These are phyloP conservation scores for Fusarium solani-melongenae DNA, from an alignment of 2,329 filamentous ascomycete genomes.

Conservation along the genomic window DNA sequence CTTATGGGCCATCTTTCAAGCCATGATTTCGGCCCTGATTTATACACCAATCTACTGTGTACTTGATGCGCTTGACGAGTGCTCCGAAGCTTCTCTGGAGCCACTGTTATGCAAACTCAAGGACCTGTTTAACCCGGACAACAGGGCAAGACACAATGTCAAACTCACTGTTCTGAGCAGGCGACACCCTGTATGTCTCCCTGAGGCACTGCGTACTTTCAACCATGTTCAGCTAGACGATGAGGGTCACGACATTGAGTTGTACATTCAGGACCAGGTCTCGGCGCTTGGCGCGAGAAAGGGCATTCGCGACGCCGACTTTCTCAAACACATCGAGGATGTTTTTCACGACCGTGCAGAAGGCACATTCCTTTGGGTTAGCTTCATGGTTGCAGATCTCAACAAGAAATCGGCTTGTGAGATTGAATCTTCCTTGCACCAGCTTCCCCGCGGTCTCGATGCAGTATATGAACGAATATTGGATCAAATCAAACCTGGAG, in stretches of 20 bases:
- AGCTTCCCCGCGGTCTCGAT: conserved; percentile 14
- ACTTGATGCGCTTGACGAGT: conserved; percentile 24
- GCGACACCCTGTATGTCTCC: conserved; percentile 1
- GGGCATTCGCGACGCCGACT: not conserved
- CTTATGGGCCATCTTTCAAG: conserved; percentile 16
- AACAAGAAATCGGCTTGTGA: not conserved
- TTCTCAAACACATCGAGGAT: conserved; percentile 3
- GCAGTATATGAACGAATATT: conserved; percentile 18
- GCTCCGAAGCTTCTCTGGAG: not conserved
- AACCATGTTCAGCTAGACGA: not conserved
- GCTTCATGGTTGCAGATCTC: conserved; percentile 24
- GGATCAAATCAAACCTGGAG: not conserved
- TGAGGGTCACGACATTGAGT: not conserved
- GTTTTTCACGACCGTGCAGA: conserved; percentile 2
- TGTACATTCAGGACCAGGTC: conserved; percentile 11
- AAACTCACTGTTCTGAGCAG: conserved; percentile 6
- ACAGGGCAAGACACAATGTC: not conserved
- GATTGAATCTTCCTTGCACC: conserved; percentile 1
- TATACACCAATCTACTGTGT: conserved; percentile 3
- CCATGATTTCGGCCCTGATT: not conserved
- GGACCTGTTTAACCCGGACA: not conserved
- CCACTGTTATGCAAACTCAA: not conserved
- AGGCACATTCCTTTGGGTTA: conserved; percentile 26
- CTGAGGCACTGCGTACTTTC: not conserved
- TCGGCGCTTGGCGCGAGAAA: not conserved